Base-by-base conservation (phyloP, 805 yeast species). In the Candida sanyiensis region DNA sequence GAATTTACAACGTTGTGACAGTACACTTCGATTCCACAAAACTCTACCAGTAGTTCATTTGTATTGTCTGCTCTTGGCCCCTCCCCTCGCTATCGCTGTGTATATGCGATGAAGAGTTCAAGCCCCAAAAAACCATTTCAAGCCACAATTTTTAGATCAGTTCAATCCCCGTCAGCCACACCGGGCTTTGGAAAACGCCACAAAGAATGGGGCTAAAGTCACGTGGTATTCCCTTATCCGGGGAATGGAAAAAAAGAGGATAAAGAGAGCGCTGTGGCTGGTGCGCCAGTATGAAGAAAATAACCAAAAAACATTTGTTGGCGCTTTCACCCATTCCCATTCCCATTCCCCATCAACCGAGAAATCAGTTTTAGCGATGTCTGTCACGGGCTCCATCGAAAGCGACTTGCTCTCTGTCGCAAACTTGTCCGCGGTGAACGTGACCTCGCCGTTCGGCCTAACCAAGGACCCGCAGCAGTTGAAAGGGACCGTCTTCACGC, bases 371-470 rank as follows among this genome's bases (percentile, higher is more conserved):
- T n/a, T n/a, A 28, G 24, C 23, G 24, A 45, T 46, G 50, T 50
- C 57, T 9, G 42, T 45, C 12, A 39, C 50, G 24, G 56, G 46
- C 20, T 50, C 55, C n/a, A 21, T 49, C 23, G 35, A 43, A 35
- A 51, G 50, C 30, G 37, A 27, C 32, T 41, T 52, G 3, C 46
- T 47, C 1, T 40, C 49, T 11, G 44, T 50, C n/a, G 43, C 51
- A 12, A 52, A 52, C 43, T 49, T 64, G 25, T 58, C 68, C 10
- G 59, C 69, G 21, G 68, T 71, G 16, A 62, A 69, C 11, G 49
- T 56, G 25, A 58, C 64, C 22, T 60, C 70, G 35, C 86, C 87
- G 7, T 81, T 80, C 56, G 86, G 83, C 7, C 49, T 73, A 17
- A 68, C 77, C n/a, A 62, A 70, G 16, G 82, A 78, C 53, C 82